Evolutionary conservation across 371 early-diverging fungal genomes (phyloP).

Genomic region (Circinella umbellata): DNA sequence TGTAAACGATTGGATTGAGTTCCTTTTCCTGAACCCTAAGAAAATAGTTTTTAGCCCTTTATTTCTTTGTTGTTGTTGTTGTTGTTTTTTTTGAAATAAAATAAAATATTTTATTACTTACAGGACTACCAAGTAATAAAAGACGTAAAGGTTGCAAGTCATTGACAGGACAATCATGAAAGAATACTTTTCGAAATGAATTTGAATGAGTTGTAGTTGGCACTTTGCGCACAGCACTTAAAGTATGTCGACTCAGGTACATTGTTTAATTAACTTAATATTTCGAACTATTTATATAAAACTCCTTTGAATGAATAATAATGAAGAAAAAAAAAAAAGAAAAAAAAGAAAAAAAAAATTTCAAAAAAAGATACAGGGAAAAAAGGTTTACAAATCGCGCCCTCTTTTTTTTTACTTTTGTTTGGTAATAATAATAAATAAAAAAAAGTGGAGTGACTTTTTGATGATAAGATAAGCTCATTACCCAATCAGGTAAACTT

Average conservation of each 20-base stretch:
- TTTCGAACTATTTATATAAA: too few relatives aligned
- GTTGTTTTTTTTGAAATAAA: background rate
- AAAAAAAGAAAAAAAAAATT: background rate
- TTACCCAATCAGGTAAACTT: constrained; percentile 4
- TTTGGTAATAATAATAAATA: too few relatives aligned
- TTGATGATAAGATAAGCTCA: constrained; percentile 3
- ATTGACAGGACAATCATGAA: constrained; percentile 48
- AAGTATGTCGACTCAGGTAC: background rate
- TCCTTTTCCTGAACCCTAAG: constrained; percentile 85
- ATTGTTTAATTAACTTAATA: background rate
- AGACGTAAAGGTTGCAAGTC: constrained; percentile 57
- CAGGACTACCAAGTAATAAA: constrained; percentile 66
- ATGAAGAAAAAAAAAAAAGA: too few relatives aligned
- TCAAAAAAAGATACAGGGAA: background rate
- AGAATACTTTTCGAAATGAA: background rate
- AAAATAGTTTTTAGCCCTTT: background rate
- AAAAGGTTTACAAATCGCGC: background rate
- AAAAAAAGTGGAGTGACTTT: too few relatives aligned
- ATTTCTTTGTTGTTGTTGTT: background rate
- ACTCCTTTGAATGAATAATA: too few relatives aligned
- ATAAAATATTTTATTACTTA: constrained; percentile 28
- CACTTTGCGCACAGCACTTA: background rate
- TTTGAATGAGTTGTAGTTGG: background rate
- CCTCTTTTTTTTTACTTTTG: too few relatives aligned
- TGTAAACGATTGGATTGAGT: constrained; percentile 83